Conservation (phyloP, 2,329 filamentous ascomycete genomes). For the Stenocarpella maydis region DNA sequence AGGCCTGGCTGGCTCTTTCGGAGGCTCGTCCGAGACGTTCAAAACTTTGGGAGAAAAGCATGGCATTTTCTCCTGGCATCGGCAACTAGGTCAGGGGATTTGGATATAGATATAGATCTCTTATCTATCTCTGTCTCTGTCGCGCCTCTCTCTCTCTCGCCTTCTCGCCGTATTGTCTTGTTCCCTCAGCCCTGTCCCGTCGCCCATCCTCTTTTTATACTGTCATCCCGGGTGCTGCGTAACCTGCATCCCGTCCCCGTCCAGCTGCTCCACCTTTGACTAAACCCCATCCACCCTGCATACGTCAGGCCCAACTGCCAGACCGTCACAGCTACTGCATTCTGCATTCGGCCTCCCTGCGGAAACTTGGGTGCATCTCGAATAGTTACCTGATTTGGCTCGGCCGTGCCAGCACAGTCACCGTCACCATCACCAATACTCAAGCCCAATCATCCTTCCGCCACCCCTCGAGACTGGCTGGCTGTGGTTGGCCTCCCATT, state of each 20-base stretch:
- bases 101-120: no score
- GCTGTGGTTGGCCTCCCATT: constrained; percentile 9
- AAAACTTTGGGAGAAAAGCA: not conserved
- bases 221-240: no score
- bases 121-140: no score
- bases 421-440: constrained; percentile 11
- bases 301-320: constrained; percentile 21
- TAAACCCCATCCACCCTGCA: constrained; percentile 8
- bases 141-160: no score
- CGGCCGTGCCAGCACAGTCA: constrained; percentile 1
- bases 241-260: not conserved
- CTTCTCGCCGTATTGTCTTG: no score
- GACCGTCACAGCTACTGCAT: no score
- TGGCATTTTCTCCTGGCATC: constrained; percentile 5
- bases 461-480: not conserved
- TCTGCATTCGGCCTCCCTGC: constrained; percentile 5
- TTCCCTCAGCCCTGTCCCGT: no score
- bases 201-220: no score
- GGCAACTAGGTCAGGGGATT: no score
- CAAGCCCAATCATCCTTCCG: constrained; percentile 12
- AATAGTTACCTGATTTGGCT: not conserved
- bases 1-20: no score
- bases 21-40: constrained; percentile 7
- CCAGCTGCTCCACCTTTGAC: not conserved
- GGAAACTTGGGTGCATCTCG: not conserved